Evolutionary conservation across 163 green algal genomes (phyloP).

Genomic region (Chlorella variabilis): DNA sequence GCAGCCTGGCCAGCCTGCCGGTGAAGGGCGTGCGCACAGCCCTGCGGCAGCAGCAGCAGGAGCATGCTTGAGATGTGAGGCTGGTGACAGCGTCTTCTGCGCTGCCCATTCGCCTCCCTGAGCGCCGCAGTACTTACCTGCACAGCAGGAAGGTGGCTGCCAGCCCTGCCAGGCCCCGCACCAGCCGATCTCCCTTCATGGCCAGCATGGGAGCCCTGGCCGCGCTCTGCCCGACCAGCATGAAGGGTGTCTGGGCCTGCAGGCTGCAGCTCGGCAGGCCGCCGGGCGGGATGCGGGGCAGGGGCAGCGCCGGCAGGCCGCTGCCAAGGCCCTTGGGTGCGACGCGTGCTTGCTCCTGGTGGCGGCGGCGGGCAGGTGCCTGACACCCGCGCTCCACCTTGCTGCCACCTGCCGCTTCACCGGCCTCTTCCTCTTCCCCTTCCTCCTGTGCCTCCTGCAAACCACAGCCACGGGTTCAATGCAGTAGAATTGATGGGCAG

Average conservation of each 20-base stretch:
- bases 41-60: not conserved
- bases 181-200: not conserved
- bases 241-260: slow-evolving; percentile 14
- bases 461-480: too few species aligned
- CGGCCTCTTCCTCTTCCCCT: not conserved
- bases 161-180: slow-evolving; percentile 7
- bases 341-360: not conserved
- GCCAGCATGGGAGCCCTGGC: not conserved
- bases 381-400: too few species aligned
- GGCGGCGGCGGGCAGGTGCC: not conserved
- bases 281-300: not conserved
- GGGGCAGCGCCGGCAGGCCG: not conserved
- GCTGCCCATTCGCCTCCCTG: too few species aligned
- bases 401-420: too few species aligned
- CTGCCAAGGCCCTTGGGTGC: not conserved
- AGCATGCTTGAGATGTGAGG: too few species aligned
- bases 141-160: slow-evolving; percentile 13
- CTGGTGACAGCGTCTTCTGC: too few species aligned
- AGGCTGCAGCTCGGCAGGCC: not conserved
- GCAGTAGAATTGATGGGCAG: too few species aligned
- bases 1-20: slow-evolving; percentile 16
- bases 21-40: not conserved
- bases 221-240: slow-evolving; percentile 17
- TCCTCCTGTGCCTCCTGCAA: too few species aligned
- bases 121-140: too few species aligned